phyloP scores from a whole-genome alignment of 2,329 filamentous ascomycete genomes.

The Monascus ruber region DNA sequence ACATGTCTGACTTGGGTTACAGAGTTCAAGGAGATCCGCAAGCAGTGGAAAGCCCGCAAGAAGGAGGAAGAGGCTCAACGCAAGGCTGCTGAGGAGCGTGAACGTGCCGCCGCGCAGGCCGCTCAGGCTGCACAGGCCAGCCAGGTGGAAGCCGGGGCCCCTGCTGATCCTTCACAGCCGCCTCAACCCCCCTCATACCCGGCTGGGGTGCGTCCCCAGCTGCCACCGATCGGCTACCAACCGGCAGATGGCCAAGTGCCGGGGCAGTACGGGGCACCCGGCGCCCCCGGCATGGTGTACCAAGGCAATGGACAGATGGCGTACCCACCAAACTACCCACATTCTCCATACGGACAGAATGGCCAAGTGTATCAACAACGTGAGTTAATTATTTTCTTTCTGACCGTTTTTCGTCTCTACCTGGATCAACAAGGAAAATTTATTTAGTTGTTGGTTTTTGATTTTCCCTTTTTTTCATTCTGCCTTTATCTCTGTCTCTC shows the following conservation, averaged over 20 bases:
- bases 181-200: constrained; percentile 36
- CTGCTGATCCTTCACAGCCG: constrained; percentile 37
- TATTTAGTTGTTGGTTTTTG: constrained; percentile 3
- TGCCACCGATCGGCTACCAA: constrained; percentile 67
- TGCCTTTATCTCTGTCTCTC: no score
- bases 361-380: constrained; percentile 41
- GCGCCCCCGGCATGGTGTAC: constrained; percentile 35
- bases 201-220: constrained; percentile 48
- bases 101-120: constrained; percentile 48
- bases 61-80: constrained; percentile 92
- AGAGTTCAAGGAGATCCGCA: constrained; percentile 99
- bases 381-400: constrained; percentile 27
- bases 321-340: constrained; percentile 38
- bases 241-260: constrained; percentile 43
- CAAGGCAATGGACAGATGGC: constrained; percentile 38
- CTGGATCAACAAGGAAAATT: constrained; percentile 8
- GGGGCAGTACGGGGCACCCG: constrained; percentile 55
- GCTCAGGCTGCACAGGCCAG: constrained; percentile 38
- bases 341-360: constrained; percentile 39
- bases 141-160: constrained; percentile 35
- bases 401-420: constrained; percentile 7
- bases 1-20: constrained; percentile 14
- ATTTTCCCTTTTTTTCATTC: no score
- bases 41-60: constrained; percentile 98
- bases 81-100: constrained; percentile 79